A percentile compares a stretch with the other conserved stretches of the same genome.
These are phyloP conservation scores for Wilcoxina mikolae DNA, from an alignment of 495 filamentous ascomycete species.

Conservation along the genomic window DNA sequence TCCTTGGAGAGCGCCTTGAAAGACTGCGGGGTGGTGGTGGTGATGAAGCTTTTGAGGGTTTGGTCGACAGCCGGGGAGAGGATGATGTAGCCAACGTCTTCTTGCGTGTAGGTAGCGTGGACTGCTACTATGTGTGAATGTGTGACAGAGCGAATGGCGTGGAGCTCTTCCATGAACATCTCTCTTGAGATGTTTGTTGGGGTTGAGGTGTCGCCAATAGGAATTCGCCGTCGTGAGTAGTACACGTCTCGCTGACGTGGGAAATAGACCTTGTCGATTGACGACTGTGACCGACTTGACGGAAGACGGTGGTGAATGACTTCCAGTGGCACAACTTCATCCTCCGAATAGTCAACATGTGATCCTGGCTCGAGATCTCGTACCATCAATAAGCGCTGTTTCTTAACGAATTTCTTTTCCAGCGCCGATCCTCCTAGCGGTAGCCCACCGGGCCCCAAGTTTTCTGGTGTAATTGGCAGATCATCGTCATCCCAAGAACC, in stretches of 20 bases:
- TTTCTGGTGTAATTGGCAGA: conserved; percentile 60
- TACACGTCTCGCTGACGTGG: conserved; percentile 44
- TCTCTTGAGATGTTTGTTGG: conserved; percentile 44
- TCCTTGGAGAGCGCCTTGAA: conserved; percentile 61
- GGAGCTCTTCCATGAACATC: conserved; percentile 56
- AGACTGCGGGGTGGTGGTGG: conserved; percentile 40
- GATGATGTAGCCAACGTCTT: conserved; percentile 57
- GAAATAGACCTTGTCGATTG: conserved; percentile 54
- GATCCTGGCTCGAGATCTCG: conserved; percentile 53
- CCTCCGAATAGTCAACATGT: conserved; percentile 57
- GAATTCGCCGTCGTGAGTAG: conserved; percentile 57
- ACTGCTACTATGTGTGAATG: conserved; percentile 72
- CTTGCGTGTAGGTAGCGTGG: conserved; percentile 64
- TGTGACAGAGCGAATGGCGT: conserved; percentile 45
- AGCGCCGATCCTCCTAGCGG: conserved; percentile 32
- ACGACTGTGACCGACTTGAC: neutral
- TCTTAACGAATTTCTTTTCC: conserved; percentile 60
- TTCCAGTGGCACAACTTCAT: conserved; percentile 69
- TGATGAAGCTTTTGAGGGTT: conserved; percentile 63
- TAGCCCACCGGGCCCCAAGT: conserved; percentile 52
- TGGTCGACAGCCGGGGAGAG: conserved; percentile 61
- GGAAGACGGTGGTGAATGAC: neutral
- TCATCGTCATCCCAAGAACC: conserved; percentile 81
- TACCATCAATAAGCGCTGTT: conserved; percentile 70
- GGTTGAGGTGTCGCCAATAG: conserved; percentile 38